Evolutionary conservation across 805 yeast species (phyloP), one percentile per base, ranked within the genome.

Genomic region (Brettanomyces naardenensis): DNA sequence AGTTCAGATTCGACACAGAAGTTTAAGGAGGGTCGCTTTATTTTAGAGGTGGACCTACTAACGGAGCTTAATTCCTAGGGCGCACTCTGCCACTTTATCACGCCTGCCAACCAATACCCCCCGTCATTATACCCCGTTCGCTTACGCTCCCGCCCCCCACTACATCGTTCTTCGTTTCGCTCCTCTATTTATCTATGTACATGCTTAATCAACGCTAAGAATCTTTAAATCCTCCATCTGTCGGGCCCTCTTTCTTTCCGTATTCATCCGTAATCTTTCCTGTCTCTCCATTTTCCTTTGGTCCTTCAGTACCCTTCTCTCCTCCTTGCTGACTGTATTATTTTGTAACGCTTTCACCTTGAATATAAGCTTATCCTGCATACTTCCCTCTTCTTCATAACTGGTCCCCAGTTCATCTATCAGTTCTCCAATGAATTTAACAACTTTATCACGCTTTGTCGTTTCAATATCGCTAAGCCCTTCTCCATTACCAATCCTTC

Each of bases 21-120:
- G 41, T 77, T 73, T 52, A 80, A 80, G 52, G 83, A 75, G 48
- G 80, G 81, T 6, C 67, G 69, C 45, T 78, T 59, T 46, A 75
- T 79, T 28, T 61, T 79, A 43, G 83, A 77, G 43, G 26, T 57
- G 15, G 39, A 26, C 22, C 18, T 19, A n/a, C 11, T 34, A 9
- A 34, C 10, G 23, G 21, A 19, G 23, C 14, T 34, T n/a, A 9
- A 28, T 7, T 23, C 26, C 7, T 23, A 23, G 19, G n/a, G n/a
- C n/a, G n/a, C n/a, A n/a, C n/a, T n/a, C n/a, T n/a, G n/a, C n/a
- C n/a, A n/a, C n/a, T n/a, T n/a, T n/a, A n/a, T n/a, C n/a, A n/a
- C n/a, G n/a, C n/a, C n/a, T n/a, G n/a, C n/a, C n/a, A n/a, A n/a
- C n/a, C n/a, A n/a, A n/a, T n/a, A n/a, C n/a, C n/a, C n/a, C n/a